A percentile compares a stretch with the other conserved stretches of the same genome.
phyloP scores from a whole-genome alignment of 2,329 filamentous ascomycete genomes.

The Ascosphaera apis region DNA sequence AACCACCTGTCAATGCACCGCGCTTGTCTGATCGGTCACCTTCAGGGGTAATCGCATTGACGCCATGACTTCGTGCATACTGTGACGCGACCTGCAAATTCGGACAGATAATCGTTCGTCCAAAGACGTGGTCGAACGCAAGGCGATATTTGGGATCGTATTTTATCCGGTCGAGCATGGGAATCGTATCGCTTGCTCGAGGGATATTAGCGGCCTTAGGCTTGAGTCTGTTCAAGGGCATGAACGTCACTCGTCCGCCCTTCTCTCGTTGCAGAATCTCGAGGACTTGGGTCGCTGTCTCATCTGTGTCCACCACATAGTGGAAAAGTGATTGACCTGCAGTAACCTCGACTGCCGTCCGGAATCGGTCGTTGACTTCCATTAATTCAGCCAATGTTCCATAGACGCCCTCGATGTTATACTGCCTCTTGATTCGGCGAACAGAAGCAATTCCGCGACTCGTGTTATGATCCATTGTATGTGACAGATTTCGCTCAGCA shows the following conservation, averaged over 20 bases:
- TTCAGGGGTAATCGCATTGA: constrained; percentile 83
- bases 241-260: constrained; percentile 77
- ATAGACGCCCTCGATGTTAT: constrained; percentile 66
- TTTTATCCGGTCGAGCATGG: constrained; percentile 61
- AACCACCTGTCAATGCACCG: constrained; percentile 87
- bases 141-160: constrained; percentile 58
- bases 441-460: constrained; percentile 72
- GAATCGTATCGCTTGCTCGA: constrained; percentile 65
- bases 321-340: constrained; percentile 86
- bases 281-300: constrained; percentile 61
- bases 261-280: constrained; percentile 57
- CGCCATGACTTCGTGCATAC: constrained; percentile 74
- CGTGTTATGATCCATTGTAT: constrained; percentile 76
- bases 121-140: constrained; percentile 87
- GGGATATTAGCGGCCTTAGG: constrained; percentile 53
- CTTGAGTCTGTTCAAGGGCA: constrained; percentile 67
- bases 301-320: constrained; percentile 81
- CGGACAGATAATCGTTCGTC: constrained; percentile 81
- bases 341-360: constrained; percentile 75
- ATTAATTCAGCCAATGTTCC: constrained; percentile 88
- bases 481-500: constrained; percentile 53
- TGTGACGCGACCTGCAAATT: constrained; percentile 70
- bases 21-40: constrained; percentile 90
- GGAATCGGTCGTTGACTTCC: constrained; percentile 61
- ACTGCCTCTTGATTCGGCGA: constrained; percentile 55